These are phyloP conservation scores for Solanum hybrid DNA, from an alignment of 305 asterid species.

Conservation along the genomic window DNA sequence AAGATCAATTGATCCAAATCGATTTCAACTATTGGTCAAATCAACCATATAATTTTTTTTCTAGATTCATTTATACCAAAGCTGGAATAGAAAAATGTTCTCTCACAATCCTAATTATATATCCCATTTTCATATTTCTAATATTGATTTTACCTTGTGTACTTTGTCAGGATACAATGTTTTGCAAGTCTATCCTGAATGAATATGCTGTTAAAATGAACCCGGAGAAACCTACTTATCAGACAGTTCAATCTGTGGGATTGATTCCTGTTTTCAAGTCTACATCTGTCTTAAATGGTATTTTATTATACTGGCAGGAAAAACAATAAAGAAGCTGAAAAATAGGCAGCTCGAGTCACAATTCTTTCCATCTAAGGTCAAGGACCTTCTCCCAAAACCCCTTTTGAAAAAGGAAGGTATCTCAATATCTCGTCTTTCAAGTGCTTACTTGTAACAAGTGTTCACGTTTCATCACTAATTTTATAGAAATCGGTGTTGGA, in stretches of 20 bases:
- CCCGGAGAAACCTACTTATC: conserved; percentile 24
- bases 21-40: not conserved
- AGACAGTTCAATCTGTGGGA: conserved; percentile 17
- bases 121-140: not conserved
- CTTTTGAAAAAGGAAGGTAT: not conserved
- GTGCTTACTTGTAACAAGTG: not conserved
- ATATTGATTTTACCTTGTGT: not conserved
- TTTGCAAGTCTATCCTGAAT: conserved; percentile 44
- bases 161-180: conserved; percentile 26
- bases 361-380: conserved; percentile 41
- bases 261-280: conserved; percentile 34
- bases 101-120: not conserved
- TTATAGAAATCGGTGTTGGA: conserved; percentile 16
- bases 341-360: conserved; percentile 46
- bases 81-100: not conserved
- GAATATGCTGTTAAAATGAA: conserved; percentile 16
- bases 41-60: not conserved
- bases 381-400: not conserved
- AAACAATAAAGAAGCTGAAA: conserved; percentile 59
- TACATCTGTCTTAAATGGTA: conserved; percentile 27
- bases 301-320: conserved; percentile 31
- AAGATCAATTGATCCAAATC: not conserved
- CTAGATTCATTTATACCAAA: not conserved
- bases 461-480: not conserved
- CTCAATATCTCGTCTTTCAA: not conserved